These are phyloP conservation scores for Pelargonium fulgidum DNA, from an alignment of 441 rosid species.

Conservation along the genomic window DNA sequence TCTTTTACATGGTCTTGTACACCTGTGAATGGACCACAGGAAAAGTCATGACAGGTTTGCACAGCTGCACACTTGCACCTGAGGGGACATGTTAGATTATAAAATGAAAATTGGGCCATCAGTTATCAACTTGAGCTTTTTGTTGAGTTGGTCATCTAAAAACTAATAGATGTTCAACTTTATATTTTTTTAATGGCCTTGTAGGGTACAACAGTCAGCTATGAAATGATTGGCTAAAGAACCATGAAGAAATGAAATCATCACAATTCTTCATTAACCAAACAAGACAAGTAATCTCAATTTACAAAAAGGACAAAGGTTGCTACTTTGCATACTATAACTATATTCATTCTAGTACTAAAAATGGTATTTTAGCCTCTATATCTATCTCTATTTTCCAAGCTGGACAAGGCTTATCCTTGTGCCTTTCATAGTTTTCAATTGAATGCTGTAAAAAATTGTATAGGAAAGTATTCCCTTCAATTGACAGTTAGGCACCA, in stretches of 20 bases:
- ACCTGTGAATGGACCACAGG: no score
- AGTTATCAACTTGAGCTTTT: no score
- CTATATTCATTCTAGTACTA: not conserved
- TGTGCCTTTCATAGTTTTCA: not conserved
- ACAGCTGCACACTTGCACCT: no score
- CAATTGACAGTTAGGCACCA: not conserved
- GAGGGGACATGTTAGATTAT: no score
- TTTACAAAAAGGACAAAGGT: not conserved
- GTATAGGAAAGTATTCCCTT: not conserved
- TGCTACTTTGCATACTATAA: not conserved
- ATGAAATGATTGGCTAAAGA: not conserved
- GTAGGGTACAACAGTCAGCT: not conserved
- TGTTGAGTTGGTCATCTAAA: no score
- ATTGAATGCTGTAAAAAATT: not conserved
- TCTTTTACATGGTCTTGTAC: no score
- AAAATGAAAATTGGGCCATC: no score
- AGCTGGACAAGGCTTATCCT: not conserved
- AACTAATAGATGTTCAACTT: not conserved
- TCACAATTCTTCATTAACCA: constrained; percentile 1
- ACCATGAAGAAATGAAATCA: not conserved
- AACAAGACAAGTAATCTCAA: constrained; percentile 6
- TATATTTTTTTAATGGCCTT: constrained; percentile 3
- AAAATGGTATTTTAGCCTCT: not conserved
- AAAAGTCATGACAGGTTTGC: no score
- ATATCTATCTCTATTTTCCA: not conserved